phyloP scores from a whole-genome alignment of 1,284 basidiomycete species.

The Apiotrichum siamense region DNA sequence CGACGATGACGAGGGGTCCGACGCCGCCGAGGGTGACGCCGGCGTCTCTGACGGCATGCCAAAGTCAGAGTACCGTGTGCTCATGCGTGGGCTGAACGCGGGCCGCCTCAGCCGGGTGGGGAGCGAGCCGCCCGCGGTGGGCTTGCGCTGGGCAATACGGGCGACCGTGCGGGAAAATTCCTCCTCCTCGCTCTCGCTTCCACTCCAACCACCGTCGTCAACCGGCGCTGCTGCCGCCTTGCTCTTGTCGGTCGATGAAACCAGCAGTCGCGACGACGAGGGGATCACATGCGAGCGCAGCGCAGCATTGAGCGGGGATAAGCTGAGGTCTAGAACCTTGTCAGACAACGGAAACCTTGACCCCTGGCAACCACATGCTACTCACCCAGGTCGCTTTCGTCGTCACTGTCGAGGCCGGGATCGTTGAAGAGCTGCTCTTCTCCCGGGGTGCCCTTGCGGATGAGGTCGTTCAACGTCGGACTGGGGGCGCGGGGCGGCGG shows the following conservation, averaged over 20 bases:
- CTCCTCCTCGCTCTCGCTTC: constrained; percentile 39
- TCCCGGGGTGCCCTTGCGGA: constrained; percentile 5
- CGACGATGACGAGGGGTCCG: not conserved
- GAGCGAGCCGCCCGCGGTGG: constrained; percentile 1
- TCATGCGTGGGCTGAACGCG: constrained; percentile 7
- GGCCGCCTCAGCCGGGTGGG: constrained; percentile 8
- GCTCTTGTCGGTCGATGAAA: not conserved
- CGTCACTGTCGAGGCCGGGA: constrained; percentile 27
- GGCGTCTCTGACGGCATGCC: not conserved
- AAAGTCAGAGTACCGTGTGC: constrained; percentile 5
- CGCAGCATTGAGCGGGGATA: constrained; percentile 27
- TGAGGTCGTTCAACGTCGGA: constrained; percentile 15
- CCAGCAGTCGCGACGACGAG: constrained; percentile 15
- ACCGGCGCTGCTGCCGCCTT: not conserved
- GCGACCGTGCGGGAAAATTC: constrained; percentile 27
- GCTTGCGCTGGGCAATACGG: constrained; percentile 19
- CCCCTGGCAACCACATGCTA: not conserved
- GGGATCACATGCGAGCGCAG: constrained; percentile 30
- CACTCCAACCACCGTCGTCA: constrained; percentile 27
- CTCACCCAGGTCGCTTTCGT: constrained; percentile 39
- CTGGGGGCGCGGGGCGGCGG: constrained; percentile 5
- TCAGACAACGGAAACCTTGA: not conserved
- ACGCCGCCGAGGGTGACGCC: not conserved
- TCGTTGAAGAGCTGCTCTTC: constrained; percentile 4
- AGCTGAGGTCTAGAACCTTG: constrained; percentile 17